These are phyloP conservation scores for Vanderwaltozyma verrucispora DNA, from an alignment of 805 yeast genomes.

Conservation along the genomic window DNA sequence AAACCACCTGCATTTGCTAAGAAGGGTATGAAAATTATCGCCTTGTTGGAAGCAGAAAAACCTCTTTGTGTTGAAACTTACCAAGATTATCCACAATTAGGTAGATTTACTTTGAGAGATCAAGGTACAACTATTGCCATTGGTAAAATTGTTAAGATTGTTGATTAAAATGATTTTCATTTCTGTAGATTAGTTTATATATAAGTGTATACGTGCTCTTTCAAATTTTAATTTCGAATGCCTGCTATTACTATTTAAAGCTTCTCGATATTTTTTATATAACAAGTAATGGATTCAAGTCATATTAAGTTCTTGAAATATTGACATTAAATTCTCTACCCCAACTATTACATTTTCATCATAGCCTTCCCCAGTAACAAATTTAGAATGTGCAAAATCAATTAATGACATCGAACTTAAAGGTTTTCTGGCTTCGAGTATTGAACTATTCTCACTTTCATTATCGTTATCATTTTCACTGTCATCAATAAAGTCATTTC, in stretches of 20 bases:
- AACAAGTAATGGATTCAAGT: no score
- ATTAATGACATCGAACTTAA: constrained; percentile 60
- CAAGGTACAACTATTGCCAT: constrained; percentile 98
- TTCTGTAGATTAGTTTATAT: no score
- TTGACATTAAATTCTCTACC: constrained; percentile 40
- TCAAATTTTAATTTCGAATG: no score
- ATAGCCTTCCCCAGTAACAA: constrained; percentile 50
- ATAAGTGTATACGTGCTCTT: no score
- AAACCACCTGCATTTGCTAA: constrained; percentile 98
- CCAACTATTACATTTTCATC: constrained; percentile 70
- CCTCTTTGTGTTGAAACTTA: constrained; percentile 93
- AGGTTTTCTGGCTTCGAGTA: no score
- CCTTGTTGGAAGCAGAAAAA: constrained; percentile 71
- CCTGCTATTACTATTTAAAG: background rate
- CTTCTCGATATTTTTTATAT: background rate
- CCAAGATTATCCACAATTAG: constrained; percentile 88
- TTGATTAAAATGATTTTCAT: constrained; percentile 30
- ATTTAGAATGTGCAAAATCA: constrained; percentile 83
- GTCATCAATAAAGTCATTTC: constrained; percentile 25
- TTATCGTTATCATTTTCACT: constrained; percentile 29
- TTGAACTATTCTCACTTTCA: constrained; percentile 20
- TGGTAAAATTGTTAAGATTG: constrained; percentile 89
- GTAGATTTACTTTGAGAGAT: constrained; percentile 96
- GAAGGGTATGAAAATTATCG: constrained; percentile 97
- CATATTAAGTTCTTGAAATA: constrained; percentile 1